Evolutionary conservation across 139 green algal species (phyloP).

Genomic region (Asterochloris sp.): DNA sequence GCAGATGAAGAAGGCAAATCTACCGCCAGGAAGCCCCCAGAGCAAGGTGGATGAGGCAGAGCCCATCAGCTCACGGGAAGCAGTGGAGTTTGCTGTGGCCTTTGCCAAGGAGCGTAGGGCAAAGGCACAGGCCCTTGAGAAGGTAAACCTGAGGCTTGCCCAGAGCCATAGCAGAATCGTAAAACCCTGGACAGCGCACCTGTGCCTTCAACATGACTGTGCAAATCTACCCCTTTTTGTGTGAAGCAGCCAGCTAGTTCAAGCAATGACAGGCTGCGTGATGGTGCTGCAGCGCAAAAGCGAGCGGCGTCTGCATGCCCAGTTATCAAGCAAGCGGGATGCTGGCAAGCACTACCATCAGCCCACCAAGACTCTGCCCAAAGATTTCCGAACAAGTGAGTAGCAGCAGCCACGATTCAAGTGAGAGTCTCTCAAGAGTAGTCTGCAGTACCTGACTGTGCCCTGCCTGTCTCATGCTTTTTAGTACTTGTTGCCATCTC

Average conservation of each 20-base stretch:
- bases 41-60: no score
- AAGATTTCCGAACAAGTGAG: neutral
- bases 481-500: neutral
- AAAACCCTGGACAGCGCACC: no score
- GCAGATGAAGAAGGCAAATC: no score
- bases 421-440: neutral
- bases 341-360: slow-evolving; percentile 12
- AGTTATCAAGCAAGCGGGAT: neutral
- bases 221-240: no score
- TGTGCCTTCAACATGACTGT: no score
- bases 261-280: neutral
- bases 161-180: no score
- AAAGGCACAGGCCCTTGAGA: neutral
- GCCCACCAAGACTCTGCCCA: neutral
- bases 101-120: slow-evolving; percentile 5
- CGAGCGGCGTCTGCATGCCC: no score
- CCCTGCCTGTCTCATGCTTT: no score
- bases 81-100: slow-evolving; percentile 7
- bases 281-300: neutral
- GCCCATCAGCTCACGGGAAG: slow-evolving; percentile 7
- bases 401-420: neutral
- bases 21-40: no score
- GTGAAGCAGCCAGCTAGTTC: no score
- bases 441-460: neutral
- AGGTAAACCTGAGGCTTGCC: neutral